Evolutionary conservation across 1,139 yeast genomes (phyloP).

Genomic region (Hemisphaericaspora subhashii): DNA sequence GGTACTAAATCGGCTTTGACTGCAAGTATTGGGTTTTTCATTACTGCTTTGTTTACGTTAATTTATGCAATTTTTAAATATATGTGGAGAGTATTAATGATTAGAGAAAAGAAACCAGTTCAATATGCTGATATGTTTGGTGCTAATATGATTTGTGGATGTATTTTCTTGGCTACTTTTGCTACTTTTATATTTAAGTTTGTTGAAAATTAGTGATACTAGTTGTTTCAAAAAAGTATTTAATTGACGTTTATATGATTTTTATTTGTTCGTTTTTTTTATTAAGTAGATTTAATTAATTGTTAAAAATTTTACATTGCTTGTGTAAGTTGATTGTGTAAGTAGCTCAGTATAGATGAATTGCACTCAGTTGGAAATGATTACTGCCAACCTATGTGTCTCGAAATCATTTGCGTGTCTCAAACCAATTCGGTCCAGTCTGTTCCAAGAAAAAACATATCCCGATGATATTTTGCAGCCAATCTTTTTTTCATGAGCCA

Average conservation of each 20-base stretch:
- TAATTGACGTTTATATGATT: neutral
- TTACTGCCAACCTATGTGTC: too few relatives aligned
- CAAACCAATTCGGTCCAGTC: neutral
- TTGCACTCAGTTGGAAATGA: too few relatives aligned
- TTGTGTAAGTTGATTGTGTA: too few relatives aligned
- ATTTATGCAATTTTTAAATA: constrained; percentile 73
- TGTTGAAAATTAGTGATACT: constrained; percentile 29
- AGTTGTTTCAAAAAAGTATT: too few relatives aligned
- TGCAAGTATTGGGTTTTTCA: constrained; percentile 87
- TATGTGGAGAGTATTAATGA: constrained; percentile 78
- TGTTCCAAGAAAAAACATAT: neutral
- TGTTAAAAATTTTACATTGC: too few relatives aligned
- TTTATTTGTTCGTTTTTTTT: neutral
- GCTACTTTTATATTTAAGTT: constrained; percentile 65
- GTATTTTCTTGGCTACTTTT: constrained; percentile 70
- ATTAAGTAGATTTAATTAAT: too few relatives aligned
- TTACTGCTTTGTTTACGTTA: constrained; percentile 74
- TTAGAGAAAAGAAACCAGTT: constrained; percentile 78
- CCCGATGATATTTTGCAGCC: neutral
- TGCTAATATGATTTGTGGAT: constrained; percentile 78
- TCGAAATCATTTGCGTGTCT: neutral
- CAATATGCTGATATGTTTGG: constrained; percentile 88
- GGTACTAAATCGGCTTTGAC: constrained; percentile 70
- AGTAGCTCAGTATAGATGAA: too few relatives aligned
- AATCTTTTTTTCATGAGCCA: too few relatives aligned